phyloP scores from a whole-genome alignment of 768 basidiomycete species.

The Lentinula boryana region DNA sequence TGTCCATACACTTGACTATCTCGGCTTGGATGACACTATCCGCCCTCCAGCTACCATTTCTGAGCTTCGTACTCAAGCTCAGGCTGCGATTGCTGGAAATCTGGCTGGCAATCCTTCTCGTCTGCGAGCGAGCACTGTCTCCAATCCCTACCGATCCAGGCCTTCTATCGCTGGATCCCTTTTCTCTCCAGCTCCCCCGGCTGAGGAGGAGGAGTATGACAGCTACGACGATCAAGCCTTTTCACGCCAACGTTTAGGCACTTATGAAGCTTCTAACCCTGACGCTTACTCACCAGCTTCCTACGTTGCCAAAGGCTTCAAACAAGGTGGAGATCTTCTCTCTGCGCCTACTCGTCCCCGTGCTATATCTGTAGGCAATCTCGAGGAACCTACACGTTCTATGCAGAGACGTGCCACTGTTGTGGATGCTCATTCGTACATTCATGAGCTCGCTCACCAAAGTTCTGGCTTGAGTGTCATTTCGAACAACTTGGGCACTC shows the following conservation, averaged over 20 bases:
- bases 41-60: slow-evolving; percentile 82
- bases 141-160: slow-evolving; percentile 80
- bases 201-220: slow-evolving; percentile 75
- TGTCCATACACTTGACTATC: slow-evolving; percentile 93
- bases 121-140: slow-evolving; percentile 86
- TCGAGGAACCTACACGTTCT: slow-evolving; percentile 72
- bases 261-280: slow-evolving; percentile 51
- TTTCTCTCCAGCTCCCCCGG: slow-evolving; percentile 58
- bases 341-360: slow-evolving; percentile 54
- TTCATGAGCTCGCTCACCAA: slow-evolving; percentile 48
- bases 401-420: slow-evolving; percentile 61
- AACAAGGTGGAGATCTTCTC: slow-evolving; percentile 63
- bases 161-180: slow-evolving; percentile 55
- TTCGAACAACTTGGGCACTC: slow-evolving; percentile 31
- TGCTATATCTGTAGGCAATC: slow-evolving; percentile 83
- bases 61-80: slow-evolving; percentile 84
- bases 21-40: slow-evolving; percentile 82
- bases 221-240: slow-evolving; percentile 46
- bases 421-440: slow-evolving; percentile 52
- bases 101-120: slow-evolving; percentile 69
- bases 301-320: slow-evolving; percentile 69
- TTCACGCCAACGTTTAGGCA: slow-evolving; percentile 52
- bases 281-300: slow-evolving; percentile 51
- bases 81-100: slow-evolving; percentile 84
- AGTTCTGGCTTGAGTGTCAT: slow-evolving; percentile 30